A percentile compares a stretch with the other conserved stretches of the same genome.
Conservation (phyloP, 2,329 filamentous ascomycete genomes). For the Ascosphaera apis region DNA sequence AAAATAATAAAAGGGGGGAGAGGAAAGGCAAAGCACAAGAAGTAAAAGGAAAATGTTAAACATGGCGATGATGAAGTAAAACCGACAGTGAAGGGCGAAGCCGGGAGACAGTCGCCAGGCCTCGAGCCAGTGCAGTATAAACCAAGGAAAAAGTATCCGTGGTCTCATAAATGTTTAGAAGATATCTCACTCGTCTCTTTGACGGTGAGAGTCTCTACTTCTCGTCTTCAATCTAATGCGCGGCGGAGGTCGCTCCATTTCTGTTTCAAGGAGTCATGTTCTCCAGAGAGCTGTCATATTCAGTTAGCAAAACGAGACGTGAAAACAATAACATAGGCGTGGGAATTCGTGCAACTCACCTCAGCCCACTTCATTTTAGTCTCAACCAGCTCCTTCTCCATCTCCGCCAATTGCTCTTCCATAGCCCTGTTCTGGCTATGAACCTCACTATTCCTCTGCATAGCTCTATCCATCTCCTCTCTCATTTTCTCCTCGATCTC, state of each 20-base stretch:
- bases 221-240: conserved; percentile 22
- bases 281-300: conserved; percentile 36
- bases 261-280: conserved; percentile 47
- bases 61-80: background rate
- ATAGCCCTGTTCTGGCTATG: conserved; percentile 77
- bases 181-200: no score
- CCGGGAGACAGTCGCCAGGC: conserved; percentile 3
- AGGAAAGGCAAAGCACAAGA: background rate
- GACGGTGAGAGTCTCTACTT: background rate
- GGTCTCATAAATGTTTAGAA: no score
- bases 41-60: background rate
- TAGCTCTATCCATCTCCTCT: conserved; percentile 70
- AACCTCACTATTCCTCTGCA: conserved; percentile 79
- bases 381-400: conserved; percentile 77
- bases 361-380: conserved; percentile 92
- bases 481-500: conserved; percentile 68
- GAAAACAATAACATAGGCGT: background rate
- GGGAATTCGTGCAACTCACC: conserved; percentile 46
- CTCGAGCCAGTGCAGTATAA: background rate
- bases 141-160: background rate
- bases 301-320: conserved; percentile 1
- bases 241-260: conserved; percentile 54
- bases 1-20: background rate
- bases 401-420: conserved; percentile 73
- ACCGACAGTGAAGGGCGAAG: background rate